Base-by-base conservation (phyloP, 1,139 yeast genomes). In the Protomyces macrosporus region DNA sequence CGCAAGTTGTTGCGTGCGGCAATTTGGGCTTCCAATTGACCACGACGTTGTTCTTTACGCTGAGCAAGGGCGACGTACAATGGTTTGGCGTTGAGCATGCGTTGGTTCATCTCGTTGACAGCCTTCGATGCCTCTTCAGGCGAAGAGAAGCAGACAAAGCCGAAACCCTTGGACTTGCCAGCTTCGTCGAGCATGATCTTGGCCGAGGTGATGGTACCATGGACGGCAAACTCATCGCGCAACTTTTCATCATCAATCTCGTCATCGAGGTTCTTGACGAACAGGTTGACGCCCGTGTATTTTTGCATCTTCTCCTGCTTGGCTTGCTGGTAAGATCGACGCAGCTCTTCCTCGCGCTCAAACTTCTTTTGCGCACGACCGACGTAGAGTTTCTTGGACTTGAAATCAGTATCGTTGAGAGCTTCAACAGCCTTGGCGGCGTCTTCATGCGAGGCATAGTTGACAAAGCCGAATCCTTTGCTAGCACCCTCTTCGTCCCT, bases 101-200 rank as follows among this genome's bases (percentile, higher is more conserved):
- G 88, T 81, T 91, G 97, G 85, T 91, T 90, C 97, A 93, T 91
- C 82, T 93, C 98, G 73, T 95, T 84, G 77, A 91, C 90, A 70
- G 99, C 99, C 82, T 90, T 90, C 73, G 97, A 89, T 71, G 99
- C 98, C 83, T 93, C 98, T 79, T 93, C 98, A 74, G 98, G 97
- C 70, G 95, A 80, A 66, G 97, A 86, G 87, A 88, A 95, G 81
- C 98, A 90, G 73, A 93, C 99, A 76, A 93, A 93, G 75, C 98
- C 98, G 77, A 93, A 93, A 71, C 98, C 98, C 83, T 89, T 91
- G 69, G 98, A 90, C 81, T 90, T 90, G 72, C 97, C 97, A 69
- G 84, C 78, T 73, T 91, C 97, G 76, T 90, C 97, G 74, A 88
- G 85, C 63, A 66, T 65, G 71, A 93, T 96, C 81, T 89, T 90